Percentiles rank a stretch among this genome's conserved stretches.
These are phyloP conservation scores for Raffaelea arxii DNA, from an alignment of 2,329 filamentous ascomycete genomes.

Conservation along the genomic window DNA sequence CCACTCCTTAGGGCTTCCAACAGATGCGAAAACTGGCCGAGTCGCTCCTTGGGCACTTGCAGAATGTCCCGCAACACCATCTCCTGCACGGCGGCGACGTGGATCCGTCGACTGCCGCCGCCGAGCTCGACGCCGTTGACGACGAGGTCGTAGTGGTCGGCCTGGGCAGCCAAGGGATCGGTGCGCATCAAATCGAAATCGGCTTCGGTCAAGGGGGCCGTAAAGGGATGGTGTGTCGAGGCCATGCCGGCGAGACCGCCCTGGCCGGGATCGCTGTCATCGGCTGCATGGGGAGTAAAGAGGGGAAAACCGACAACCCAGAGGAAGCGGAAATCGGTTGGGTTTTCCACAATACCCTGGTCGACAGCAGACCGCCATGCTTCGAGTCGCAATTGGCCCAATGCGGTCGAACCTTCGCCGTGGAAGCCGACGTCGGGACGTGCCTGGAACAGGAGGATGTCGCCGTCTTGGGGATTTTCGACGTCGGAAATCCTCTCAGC, in stretches of 20 bases:
- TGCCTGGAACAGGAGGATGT: slow-evolving; percentile 74
- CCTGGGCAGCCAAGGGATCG: slow-evolving; percentile 62
- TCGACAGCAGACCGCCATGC: slow-evolving; percentile 61
- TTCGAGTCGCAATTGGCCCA: slow-evolving; percentile 64
- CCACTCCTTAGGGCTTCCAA: slow-evolving; percentile 73
- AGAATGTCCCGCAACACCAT: slow-evolving; percentile 78
- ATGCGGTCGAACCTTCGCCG: slow-evolving; percentile 61
- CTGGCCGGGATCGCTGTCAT: slow-evolving; percentile 62
- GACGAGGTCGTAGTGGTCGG: slow-evolving; percentile 92
- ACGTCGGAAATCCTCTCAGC: slow-evolving; percentile 31
- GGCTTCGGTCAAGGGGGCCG: slow-evolving; percentile 61
- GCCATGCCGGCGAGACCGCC: slow-evolving; percentile 71
- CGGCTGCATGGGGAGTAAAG: slow-evolving; percentile 59
- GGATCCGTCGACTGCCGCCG: slow-evolving; percentile 87
- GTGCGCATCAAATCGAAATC: slow-evolving; percentile 68
- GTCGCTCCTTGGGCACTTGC: slow-evolving; percentile 59
- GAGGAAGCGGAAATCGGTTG: slow-evolving; percentile 53
- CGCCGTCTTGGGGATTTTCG: slow-evolving; percentile 51
- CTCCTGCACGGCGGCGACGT: slow-evolving; percentile 72
- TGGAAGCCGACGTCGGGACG: slow-evolving; percentile 53
- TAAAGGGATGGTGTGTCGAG: slow-evolving; percentile 93
- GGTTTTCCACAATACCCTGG: slow-evolving; percentile 40
- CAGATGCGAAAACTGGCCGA: slow-evolving; percentile 78
- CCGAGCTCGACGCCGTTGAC: slow-evolving; percentile 93
- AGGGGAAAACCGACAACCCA: slow-evolving; percentile 92